A percentile compares a stretch with the other conserved stretches of the same genome.
Conservation (phyloP, 352 stramenopile genomes). For the Phytophthora rubi region DNA sequence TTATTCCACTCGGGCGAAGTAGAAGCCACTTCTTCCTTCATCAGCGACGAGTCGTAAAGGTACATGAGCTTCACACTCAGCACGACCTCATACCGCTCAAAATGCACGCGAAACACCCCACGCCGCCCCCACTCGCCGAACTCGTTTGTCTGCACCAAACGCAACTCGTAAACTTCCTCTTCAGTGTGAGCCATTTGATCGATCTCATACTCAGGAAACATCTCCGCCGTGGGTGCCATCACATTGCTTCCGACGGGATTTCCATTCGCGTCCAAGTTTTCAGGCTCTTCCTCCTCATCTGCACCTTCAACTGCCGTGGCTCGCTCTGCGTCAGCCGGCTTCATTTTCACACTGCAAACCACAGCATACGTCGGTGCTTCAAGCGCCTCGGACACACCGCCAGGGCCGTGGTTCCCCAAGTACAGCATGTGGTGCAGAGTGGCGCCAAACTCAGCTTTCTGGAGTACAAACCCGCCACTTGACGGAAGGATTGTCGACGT, state of each 20-base stretch:
- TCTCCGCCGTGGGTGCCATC: constrained; percentile 80
- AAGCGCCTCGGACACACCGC: constrained; percentile 79
- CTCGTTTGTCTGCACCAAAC: constrained; percentile 80
- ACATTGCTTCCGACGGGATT: constrained; percentile 65
- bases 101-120: constrained; percentile 84
- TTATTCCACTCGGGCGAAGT: constrained; percentile 75
- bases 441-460: constrained; percentile 77
- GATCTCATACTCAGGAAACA: constrained; percentile 74
- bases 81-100: constrained; percentile 87
- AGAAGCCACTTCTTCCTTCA: constrained; percentile 76
- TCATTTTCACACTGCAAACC: constrained; percentile 69
- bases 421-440: constrained; percentile 88
- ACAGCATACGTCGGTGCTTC: constrained; percentile 83
- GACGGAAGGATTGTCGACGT: constrained; percentile 73
- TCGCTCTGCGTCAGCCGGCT: constrained; percentile 59
- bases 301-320: constrained; percentile 68
- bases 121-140: constrained; percentile 76
- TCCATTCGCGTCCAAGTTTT: constrained; percentile 51
- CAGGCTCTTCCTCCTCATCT: constrained; percentile 55
- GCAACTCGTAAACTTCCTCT: constrained; percentile 87
- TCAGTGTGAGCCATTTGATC: constrained; percentile 74
- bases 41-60: constrained; percentile 80
- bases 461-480: constrained; percentile 77
- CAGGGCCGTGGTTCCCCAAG: constrained; percentile 73
- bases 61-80: constrained; percentile 90